Evolutionary conservation across 1,284 basidiomycete genomes (phyloP).

Genomic region (Inonotus hispidus): DNA sequence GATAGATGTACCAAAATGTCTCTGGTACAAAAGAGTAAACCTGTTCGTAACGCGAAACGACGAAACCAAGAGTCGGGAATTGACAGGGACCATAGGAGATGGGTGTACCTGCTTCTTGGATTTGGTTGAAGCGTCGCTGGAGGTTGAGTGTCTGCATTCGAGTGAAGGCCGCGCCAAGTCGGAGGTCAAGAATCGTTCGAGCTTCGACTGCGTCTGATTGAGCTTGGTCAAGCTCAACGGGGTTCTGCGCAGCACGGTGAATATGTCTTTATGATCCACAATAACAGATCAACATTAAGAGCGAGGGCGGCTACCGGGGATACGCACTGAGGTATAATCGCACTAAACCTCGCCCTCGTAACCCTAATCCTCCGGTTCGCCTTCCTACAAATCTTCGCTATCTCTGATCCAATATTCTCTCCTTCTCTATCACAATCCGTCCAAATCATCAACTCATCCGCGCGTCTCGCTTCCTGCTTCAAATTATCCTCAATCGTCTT

Average conservation of each 20-base stretch:
- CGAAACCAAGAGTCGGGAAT: constrained; percentile 97
- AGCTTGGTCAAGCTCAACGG: constrained; percentile 79
- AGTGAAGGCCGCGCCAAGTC: constrained; percentile 93
- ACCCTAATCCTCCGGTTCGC: constrained; percentile 71
- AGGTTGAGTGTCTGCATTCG: constrained; percentile 81
- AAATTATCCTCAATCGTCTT: constrained; percentile 80
- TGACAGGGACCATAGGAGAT: constrained; percentile 86
- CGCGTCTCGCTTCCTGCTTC: constrained; percentile 63
- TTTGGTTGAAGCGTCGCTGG: constrained; percentile 58
- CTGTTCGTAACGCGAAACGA: constrained; percentile 89
- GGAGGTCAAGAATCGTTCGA: constrained; percentile 83
- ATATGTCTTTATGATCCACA: constrained; percentile 94
- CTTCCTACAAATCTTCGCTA: constrained; percentile 70
- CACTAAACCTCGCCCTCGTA: constrained; percentile 90
- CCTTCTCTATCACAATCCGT: constrained; percentile 99
- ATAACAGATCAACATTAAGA: too few relatives aligned
- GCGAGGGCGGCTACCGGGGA: too few relatives aligned
- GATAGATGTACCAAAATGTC: constrained; percentile 88
- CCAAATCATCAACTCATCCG: constrained; percentile 95
- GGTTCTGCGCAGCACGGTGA: constrained; percentile 87
- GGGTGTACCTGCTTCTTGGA: constrained; percentile 48
- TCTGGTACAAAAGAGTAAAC: constrained; percentile 92
- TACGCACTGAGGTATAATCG: constrained; percentile 91
- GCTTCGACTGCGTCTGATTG: constrained; percentile 92
- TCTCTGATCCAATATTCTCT: constrained; percentile 93